Conservation (phyloP, 768 basidiomycete genomes). For the Antrodiella citrinella region DNA sequence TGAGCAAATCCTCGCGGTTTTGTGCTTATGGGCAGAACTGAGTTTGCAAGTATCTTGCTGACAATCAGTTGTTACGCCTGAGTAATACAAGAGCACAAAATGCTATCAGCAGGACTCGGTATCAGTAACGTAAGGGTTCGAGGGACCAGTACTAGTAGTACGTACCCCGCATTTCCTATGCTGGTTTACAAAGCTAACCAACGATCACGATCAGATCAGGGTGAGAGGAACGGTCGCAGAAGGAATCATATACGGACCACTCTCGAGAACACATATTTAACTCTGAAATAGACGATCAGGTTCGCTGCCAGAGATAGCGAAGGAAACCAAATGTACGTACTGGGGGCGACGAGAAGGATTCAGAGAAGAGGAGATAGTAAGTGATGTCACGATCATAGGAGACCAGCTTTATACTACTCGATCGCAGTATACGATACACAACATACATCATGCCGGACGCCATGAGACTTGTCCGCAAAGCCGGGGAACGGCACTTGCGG, state of each 20-base stretch:
- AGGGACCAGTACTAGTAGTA: background rate
- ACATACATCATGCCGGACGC: background rate
- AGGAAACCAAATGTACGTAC: background rate
- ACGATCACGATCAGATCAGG: background rate
- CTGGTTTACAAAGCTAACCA: constrained; percentile 17
- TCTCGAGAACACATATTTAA: constrained; percentile 19
- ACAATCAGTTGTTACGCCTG: constrained; percentile 54
- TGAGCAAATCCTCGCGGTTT: constrained; percentile 45
- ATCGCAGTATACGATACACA: background rate
- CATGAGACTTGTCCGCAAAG: background rate
- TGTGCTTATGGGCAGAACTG: constrained; percentile 54
- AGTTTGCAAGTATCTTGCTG: constrained; percentile 38
- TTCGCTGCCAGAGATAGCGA: background rate
- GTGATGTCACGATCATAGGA: background rate
- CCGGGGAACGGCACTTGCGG: background rate
- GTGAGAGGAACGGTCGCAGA: constrained; percentile 1
- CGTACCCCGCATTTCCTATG: constrained; percentile 21
- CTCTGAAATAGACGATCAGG: background rate
- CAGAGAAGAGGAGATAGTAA: background rate
- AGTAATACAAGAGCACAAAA: constrained; percentile 55
- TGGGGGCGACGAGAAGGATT: background rate
- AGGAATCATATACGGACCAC: constrained; percentile 10
- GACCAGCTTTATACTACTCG: background rate
- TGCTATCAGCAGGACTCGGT: constrained; percentile 32
- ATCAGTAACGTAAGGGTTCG: background rate